Evolutionary conservation across 164 flowering plant genomes (phyloP).

Genomic region (Sedum album): DNA sequence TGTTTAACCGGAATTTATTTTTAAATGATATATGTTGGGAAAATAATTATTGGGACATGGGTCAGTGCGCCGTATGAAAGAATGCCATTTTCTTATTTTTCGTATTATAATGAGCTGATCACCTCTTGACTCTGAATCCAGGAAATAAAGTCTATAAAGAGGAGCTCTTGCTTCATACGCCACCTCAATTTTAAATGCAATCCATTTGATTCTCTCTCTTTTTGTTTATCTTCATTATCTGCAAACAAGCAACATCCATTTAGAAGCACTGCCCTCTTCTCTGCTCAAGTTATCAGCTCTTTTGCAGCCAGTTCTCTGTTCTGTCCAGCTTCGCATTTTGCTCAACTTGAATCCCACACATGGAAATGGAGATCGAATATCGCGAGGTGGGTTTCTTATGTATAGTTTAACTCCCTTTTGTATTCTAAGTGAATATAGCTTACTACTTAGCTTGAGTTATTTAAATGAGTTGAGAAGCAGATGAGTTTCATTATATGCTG

Average conservation of each 20-base stretch:
- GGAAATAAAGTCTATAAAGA: not conserved
- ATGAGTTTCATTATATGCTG: not conserved
- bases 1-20: no score
- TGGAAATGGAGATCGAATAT: conserved; percentile 44
- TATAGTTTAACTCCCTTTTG: conserved; percentile 1
- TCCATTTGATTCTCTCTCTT: not conserved
- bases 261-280: not conserved
- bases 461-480: not conserved
- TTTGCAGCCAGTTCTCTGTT: not conserved
- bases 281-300: not conserved
- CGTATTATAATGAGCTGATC: no score
- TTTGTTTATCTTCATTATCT: not conserved
- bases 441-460: not conserved
- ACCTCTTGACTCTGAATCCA: not conserved
- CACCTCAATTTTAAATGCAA: not conserved
- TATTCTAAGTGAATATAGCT: not conserved
- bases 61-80: not conserved
- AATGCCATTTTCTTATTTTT: not conserved
- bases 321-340: not conserved
- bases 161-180: not conserved
- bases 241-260: not conserved
- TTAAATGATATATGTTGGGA: no score
- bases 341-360: not conserved
- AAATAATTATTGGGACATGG: not conserved
- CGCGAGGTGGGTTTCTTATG: conserved; percentile 37